Evolutionary conservation across 176 grass and related monocot genomes (phyloP).

Genomic region (Triticum urartu): DNA sequence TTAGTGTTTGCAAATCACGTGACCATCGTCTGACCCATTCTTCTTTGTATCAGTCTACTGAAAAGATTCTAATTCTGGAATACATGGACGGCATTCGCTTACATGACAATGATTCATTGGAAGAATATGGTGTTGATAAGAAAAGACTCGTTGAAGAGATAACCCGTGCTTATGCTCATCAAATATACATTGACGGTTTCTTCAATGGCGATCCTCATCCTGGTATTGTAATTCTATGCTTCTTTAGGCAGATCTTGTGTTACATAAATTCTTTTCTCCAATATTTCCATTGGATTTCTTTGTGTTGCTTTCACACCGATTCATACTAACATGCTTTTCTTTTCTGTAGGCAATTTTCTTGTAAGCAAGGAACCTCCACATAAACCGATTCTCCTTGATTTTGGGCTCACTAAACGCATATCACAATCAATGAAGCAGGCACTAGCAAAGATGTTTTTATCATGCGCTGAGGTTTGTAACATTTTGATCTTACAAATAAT

Average conservation of each 20-base stretch:
- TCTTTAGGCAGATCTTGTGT: slow-evolving; percentile 24
- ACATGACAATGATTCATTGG: slow-evolving; percentile 77
- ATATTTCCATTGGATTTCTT: not conserved
- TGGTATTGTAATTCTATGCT: slow-evolving; percentile 47
- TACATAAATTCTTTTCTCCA: not conserved
- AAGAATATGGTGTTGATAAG: slow-evolving; percentile 83
- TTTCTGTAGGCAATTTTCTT: slow-evolving; percentile 87
- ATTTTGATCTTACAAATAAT: slow-evolving; percentile 33
- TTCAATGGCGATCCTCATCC: slow-evolving; percentile 99
- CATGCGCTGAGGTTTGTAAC: slow-evolving; percentile 77
- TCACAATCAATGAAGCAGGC: slow-evolving; percentile 81
- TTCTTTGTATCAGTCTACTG: slow-evolving; percentile 73
- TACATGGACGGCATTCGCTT: slow-evolving; percentile 97
- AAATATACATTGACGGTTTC: slow-evolving; percentile 96
- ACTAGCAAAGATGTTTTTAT: slow-evolving; percentile 97
- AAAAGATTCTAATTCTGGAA: slow-evolving; percentile 84
- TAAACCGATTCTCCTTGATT: slow-evolving; percentile 92
- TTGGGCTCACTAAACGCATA: slow-evolving; percentile 91
- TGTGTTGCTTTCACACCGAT: slow-evolving; percentile 11
- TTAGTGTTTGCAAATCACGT: slow-evolving; percentile 20
- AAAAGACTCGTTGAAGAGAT: slow-evolving; percentile 95
- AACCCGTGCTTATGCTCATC: slow-evolving; percentile 95
- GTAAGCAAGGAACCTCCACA: slow-evolving; percentile 92
- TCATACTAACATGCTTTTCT: not conserved
- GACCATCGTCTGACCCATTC: slow-evolving; percentile 19